phyloP scores from a whole-genome alignment of 257 asterid species.

The Verbena officinalis region DNA sequence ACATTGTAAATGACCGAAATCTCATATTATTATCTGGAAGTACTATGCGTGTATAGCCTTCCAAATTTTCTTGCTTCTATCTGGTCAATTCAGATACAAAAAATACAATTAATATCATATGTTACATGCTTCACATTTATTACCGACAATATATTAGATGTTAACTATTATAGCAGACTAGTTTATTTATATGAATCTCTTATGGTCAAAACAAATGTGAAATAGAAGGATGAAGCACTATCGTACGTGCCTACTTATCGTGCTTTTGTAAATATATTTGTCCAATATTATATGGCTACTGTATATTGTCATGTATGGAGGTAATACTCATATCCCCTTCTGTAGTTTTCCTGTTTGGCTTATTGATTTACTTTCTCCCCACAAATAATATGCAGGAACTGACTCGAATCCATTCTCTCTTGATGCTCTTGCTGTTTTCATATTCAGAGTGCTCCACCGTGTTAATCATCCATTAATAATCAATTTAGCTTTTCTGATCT shows the following conservation, averaged over 20 bases:
- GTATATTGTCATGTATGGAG: background rate
- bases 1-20: too few relatives aligned
- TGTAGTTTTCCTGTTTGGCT: conserved; percentile 18
- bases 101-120: conserved; percentile 4
- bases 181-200: background rate
- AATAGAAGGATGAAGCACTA: background rate
- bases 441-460: conserved; percentile 80
- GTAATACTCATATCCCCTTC: conserved; percentile 8
- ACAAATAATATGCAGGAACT: conserved; percentile 61
- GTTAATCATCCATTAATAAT: conserved; percentile 86
- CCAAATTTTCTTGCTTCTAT: conserved; percentile 8
- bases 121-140: conserved; percentile 8
- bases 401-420: conserved; percentile 88
- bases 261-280: background rate
- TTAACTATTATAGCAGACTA: background rate
- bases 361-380: conserved; percentile 2
- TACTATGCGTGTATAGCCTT: conserved; percentile 4
- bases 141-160: background rate
- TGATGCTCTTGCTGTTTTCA: conserved; percentile 91
- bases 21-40: conserved; percentile 12
- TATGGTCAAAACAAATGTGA: too few relatives aligned
- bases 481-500: conserved; percentile 16
- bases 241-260: background rate
- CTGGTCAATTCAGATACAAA: conserved; percentile 6
- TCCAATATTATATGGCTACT: background rate